Evolutionary conservation across 225 moss, liverwort and hornwort species (phyloP).

Genomic region (Ulota crispa): DNA sequence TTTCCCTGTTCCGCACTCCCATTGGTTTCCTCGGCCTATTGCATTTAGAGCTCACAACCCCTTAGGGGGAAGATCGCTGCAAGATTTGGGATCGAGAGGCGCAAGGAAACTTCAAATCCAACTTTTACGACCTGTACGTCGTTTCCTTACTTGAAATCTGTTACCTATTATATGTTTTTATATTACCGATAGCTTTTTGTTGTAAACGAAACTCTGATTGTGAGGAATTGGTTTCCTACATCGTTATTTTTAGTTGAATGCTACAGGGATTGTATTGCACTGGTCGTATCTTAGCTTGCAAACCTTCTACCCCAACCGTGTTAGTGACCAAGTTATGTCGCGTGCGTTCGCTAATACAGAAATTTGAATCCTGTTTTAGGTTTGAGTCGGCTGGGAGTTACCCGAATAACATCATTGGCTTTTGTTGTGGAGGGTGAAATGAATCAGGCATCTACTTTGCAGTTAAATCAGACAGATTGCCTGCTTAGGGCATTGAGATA

Average conservation of each 20-base stretch:
- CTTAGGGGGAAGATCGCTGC: constrained; percentile 22
- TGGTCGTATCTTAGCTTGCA: constrained; percentile 6
- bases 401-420: neutral
- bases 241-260: neutral
- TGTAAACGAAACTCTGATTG: neutral
- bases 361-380: constrained; percentile 1
- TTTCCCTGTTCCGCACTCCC: constrained; percentile 42
- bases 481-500: constrained; percentile 2
- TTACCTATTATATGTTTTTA: neutral
- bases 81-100: constrained; percentile 28
- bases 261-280: neutral
- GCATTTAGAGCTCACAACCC: constrained; percentile 43
- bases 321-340: neutral
- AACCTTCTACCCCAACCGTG: constrained; percentile 1
- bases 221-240: neutral
- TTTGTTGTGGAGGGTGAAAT: neutral
- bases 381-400: neutral
- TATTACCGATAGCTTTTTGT: neutral
- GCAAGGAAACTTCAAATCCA: constrained; percentile 44
- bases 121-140: constrained; percentile 62
- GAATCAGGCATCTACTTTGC: neutral
- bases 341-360: neutral
- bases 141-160: neutral
- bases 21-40: constrained; percentile 69
- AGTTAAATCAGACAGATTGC: neutral